Conservation (phyloP, 257 asterid genomes). For the Nicotiana otophora region DNA sequence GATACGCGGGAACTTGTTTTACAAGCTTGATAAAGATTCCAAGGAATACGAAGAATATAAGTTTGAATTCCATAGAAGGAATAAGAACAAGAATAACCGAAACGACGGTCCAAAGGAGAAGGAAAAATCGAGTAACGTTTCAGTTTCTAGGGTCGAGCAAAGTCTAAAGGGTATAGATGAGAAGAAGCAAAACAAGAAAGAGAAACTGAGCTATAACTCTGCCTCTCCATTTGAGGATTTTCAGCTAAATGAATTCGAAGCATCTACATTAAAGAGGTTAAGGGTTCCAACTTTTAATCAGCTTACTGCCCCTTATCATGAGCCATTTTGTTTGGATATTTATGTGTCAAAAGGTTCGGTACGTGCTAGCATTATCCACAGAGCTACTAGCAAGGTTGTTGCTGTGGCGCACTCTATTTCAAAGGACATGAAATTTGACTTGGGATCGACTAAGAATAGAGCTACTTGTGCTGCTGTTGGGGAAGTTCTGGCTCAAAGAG, state of each 20-base stretch:
- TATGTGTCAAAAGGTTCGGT: slow-evolving; percentile 61
- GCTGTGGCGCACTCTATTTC: slow-evolving; percentile 78
- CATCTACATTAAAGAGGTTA: slow-evolving; percentile 27
- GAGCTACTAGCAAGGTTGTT: slow-evolving; percentile 85
- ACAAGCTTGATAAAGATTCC: slow-evolving; percentile 75
- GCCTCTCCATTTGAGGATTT: neutral
- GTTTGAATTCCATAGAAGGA: slow-evolving; percentile 67
- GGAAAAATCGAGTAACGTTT: slow-evolving; percentile 8
- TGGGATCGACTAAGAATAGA: slow-evolving; percentile 66
- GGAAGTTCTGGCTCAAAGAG: slow-evolving; percentile 63
- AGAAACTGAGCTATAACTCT: neutral
- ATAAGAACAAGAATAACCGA: slow-evolving; percentile 28
- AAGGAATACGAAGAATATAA: slow-evolving; percentile 69
- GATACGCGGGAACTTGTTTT: slow-evolving; percentile 61
- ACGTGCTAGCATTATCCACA: slow-evolving; percentile 76
- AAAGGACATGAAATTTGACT: slow-evolving; percentile 77
- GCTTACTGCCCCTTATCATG: slow-evolving; percentile 73
- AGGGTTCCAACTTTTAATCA: slow-evolving; percentile 73
- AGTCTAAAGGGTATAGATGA: slow-evolving; percentile 21
- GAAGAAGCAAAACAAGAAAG: slow-evolving; percentile 25
- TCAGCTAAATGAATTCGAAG: too few species aligned
- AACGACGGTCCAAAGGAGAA: slow-evolving; percentile 28
- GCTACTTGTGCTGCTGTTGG: slow-evolving; percentile 60
- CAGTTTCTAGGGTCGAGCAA: slow-evolving; percentile 18
- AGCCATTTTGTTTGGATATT: slow-evolving; percentile 80